These are phyloP conservation scores for Boletus eberwhitei DNA, from an alignment of 768 basidiomycete genomes.

Conservation along the genomic window DNA sequence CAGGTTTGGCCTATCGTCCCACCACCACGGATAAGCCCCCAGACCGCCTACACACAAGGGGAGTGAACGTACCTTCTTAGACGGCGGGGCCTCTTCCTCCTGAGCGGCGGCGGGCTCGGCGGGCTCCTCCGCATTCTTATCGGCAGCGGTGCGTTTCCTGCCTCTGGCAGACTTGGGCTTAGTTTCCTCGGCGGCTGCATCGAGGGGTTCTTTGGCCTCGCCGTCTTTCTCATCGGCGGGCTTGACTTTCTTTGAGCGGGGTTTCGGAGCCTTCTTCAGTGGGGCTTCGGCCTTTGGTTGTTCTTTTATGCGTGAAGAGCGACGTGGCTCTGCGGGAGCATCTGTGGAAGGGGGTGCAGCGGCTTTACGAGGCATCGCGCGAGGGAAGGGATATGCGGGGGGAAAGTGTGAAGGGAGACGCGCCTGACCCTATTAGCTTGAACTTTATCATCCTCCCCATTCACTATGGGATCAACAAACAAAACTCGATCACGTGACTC, in stretches of 20 bases:
- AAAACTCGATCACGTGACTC: constrained; percentile 33
- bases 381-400: constrained; percentile 9
- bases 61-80: constrained; percentile 55
- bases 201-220: constrained; percentile 35
- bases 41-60: constrained; percentile 1
- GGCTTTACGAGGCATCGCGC: constrained; percentile 68
- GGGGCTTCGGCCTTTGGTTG: constrained; percentile 52
- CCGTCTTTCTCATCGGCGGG: constrained; percentile 43
- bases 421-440: constrained; percentile 30
- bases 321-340: constrained; percentile 50
- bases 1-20: constrained; percentile 40
- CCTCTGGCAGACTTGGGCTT: constrained; percentile 48
- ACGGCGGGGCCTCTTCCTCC: constrained; percentile 47
- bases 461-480: constrained; percentile 32
- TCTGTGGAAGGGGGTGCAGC: constrained; percentile 42
- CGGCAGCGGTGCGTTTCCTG: constrained; percentile 52
- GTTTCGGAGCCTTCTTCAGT: constrained; percentile 63
- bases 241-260: constrained; percentile 47
- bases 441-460: constrained; percentile 32
- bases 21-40: background rate
- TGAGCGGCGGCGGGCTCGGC: constrained; percentile 35
- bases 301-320: constrained; percentile 73
- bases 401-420: constrained; percentile 26
- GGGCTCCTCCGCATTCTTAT: constrained; percentile 38
- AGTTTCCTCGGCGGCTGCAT: constrained; percentile 29